Conservation (phyloP, 768 basidiomycete genomes). For the Mycena galericulata region DNA sequence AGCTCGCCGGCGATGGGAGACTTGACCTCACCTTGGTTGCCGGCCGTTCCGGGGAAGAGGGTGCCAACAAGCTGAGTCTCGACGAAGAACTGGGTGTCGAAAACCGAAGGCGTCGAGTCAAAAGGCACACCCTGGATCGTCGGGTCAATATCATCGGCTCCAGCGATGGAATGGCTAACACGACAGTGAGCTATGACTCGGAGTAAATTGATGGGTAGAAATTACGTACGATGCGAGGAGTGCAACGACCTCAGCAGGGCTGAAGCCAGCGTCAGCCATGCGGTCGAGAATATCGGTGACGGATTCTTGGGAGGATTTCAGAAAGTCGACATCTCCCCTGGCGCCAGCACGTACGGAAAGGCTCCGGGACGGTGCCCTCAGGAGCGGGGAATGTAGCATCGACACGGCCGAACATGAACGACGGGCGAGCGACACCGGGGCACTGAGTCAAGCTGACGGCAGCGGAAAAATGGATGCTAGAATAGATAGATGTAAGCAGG, state of each 20-base stretch:
- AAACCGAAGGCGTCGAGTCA: constrained; percentile 35
- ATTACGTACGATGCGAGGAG: constrained; percentile 39
- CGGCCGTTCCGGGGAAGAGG: constrained; percentile 34
- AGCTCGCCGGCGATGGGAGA: constrained; percentile 28
- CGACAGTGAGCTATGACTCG: neutral
- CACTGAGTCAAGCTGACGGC: constrained; percentile 45
- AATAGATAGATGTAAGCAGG: neutral
- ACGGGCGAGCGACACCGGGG: constrained; percentile 44
- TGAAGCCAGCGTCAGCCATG: constrained; percentile 43
- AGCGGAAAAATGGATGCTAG: constrained; percentile 45
- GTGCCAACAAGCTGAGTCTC: constrained; percentile 35
- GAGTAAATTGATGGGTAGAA: neutral
- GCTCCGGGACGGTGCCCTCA: constrained; percentile 41
- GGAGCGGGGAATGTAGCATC: constrained; percentile 34
- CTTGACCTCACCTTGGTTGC: constrained; percentile 28
- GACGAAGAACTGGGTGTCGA: constrained; percentile 41
- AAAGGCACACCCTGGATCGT: constrained; percentile 31
- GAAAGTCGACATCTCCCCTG: neutral
- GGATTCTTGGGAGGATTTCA: constrained; percentile 28
- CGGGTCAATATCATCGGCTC: constrained; percentile 14
- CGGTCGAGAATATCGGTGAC: constrained; percentile 40
- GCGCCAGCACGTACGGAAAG: constrained; percentile 30
- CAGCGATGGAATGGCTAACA: constrained; percentile 11
- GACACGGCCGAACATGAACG: constrained; percentile 46
- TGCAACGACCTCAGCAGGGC: constrained; percentile 40